Percentiles rank a stretch among this genome's conserved stretches.
phyloP scores from a whole-genome alignment of 2,329 filamentous ascomycete genomes.

The Penicillium sclerotiorum region DNA sequence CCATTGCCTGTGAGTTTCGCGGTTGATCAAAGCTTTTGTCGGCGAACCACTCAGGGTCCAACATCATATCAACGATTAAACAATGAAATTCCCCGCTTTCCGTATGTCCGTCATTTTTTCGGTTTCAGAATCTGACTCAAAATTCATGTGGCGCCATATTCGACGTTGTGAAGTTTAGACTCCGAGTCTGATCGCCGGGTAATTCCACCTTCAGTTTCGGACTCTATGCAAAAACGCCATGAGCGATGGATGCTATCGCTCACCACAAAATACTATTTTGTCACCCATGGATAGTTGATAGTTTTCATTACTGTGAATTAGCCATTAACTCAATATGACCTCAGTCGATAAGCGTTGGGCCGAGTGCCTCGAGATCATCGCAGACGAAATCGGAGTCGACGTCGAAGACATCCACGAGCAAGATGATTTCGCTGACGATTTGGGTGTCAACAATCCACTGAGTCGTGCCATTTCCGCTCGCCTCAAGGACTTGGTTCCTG shows the following conservation, averaged over 20 bases:
- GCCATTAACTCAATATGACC: no score
- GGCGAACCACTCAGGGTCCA: not conserved
- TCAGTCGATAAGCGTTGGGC: not conserved
- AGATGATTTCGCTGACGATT: not conserved
- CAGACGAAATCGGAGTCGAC: constrained; percentile 18
- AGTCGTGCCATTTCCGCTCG: not conserved
- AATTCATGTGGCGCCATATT: not conserved
- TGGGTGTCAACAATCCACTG: not conserved
- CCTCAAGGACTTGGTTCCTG: not conserved
- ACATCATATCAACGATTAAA: not conserved
- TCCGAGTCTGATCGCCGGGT: not conserved
- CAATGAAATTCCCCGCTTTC: not conserved
- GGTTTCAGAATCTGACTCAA: not conserved
- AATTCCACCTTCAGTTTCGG: not conserved
- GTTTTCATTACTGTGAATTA: no score
- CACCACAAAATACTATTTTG: no score
- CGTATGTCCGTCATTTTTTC: not conserved
- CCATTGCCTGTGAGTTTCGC: not conserved
- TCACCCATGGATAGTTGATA: no score
- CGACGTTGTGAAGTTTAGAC: not conserved
- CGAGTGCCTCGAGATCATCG: constrained; percentile 9
- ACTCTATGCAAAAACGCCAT: not conserved
- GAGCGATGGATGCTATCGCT: no score
- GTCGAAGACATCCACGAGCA: not conserved
- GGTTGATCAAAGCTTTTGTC: not conserved